Evolutionary conservation across 2,329 filamentous ascomycete genomes (phyloP), one percentile per base, ranked within the genome.

Genomic region (Colletotrichum scovillei): DNA sequence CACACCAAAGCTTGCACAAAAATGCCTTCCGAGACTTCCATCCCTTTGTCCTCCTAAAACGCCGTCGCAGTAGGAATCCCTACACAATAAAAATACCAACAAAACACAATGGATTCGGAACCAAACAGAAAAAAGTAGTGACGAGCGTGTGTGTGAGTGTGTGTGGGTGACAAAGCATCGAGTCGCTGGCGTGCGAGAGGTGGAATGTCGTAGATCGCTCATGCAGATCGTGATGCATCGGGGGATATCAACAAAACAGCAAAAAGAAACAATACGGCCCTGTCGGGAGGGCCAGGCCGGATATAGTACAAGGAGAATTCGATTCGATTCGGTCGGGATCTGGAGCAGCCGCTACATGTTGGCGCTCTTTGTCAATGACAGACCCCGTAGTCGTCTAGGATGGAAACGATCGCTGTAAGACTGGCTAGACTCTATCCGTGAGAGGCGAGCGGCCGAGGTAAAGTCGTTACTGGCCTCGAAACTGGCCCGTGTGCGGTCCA

Each of bases 381-480:
- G 78, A 26, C 84, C 84, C 53, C 84, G 82, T n/a, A 86, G 75
- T 46, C 84, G 80, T 55, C 84, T 80, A 22, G 82, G 81, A 65
- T 78, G 79, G 70, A 85, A 80, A 28, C 68, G 76, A 32, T 76
- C 73, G 58, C 73, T 77, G 63, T 80, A 79, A 5, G 88, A 92
- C 67, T 91, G 89, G 63, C 88, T 90, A 28, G 93, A 95, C 85
- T 98, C 97, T 76, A 98, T 91, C 75, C 95, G 90, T 60, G 92
- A 92, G 76, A 99, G 85, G 80, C 96, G 92, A 49, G 95, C 95
- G 16, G 95, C 95, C 32, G 94, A 95, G 0, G 96, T 98, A 79
- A 98, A 98, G 78, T 98, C 97, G 78, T 92, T 93, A 81, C 92
- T 97, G 49, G 91, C 91, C 83, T 98, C 96, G 80, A 95, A 98